Evolutionary conservation across 345 rosid genomes (phyloP), one percentile per base, ranked within the genome.

Genomic region (Lepidium aucheri): DNA sequence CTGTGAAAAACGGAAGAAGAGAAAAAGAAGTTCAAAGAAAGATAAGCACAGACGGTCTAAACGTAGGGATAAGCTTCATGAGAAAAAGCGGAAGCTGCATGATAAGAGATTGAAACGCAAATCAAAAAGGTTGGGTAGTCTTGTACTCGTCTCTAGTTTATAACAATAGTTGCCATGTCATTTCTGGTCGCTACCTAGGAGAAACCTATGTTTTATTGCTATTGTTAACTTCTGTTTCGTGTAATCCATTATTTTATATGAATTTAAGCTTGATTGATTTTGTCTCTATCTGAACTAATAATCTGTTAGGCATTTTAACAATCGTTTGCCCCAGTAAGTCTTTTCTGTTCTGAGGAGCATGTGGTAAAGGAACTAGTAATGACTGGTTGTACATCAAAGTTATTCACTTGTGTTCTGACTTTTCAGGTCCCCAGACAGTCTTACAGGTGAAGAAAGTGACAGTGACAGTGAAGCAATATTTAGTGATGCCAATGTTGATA

Each of bases 1-100:
- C 72, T 91, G 87, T 72, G 97, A 90, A 46, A 85, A 86, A 60
- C 87, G 68, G n/a, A 86, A 69, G 72, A 90, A 83, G 82, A 86
- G 93, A 67, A 90, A 83, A 78, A 86, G 82, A 78, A 78, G 84
- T 67, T 88, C 89, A 35, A 94, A 77, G 74, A 81, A 77, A 68
- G 98, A 85, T 30, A 90, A 83, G 73, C 68, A 83, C 73, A 86
- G 74, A 53, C 91, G 86, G 74, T 78, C 83, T 43, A 90, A 84
- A 53, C 82, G 75, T 74, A 82, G 91, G 73, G 96, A 94, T 40
- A 90, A 70, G 68, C 82, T 87, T 8, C 95, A 82, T 63, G 99
- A 88, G 11, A 83, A 77, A 75, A 94, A 81, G 78, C 83, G 85
- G 26, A 90, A 70, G 76, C 81, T 77, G 60, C 86, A 68, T 69